These are phyloP conservation scores for Skeletonema tropicum DNA, from an alignment of 108 stramenopile species.

Conservation along the genomic window DNA sequence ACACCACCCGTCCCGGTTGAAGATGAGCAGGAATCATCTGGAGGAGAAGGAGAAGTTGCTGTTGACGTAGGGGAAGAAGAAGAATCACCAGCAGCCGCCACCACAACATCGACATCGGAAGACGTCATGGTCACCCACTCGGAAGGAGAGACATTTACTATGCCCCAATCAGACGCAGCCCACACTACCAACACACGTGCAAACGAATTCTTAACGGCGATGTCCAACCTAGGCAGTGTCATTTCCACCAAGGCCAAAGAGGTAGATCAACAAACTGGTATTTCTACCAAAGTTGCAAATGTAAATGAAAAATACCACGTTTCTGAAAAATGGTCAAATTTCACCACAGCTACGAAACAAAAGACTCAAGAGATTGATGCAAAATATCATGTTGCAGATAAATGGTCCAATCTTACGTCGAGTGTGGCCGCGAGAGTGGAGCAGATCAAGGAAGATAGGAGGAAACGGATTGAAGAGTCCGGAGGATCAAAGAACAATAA, in stretches of 20 bases:
- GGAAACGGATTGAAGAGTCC: slow-evolving; percentile 13
- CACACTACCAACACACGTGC: not conserved
- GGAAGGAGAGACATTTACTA: slow-evolving; percentile 8
- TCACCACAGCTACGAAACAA: slow-evolving; percentile 10
- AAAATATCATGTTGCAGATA: slow-evolving; percentile 1
- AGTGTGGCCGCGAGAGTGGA: slow-evolving; percentile 3
- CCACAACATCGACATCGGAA: not conserved
- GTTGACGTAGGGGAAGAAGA: not conserved
- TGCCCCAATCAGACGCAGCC: not conserved
- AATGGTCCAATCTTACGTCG: slow-evolving; percentile 21
- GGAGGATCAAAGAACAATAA: not conserved
- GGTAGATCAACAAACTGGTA: slow-evolving; percentile 7
- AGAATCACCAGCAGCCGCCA: not conserved
- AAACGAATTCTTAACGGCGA: not conserved
- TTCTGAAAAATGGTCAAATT: slow-evolving; percentile 14
- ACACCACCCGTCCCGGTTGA: too few relatives aligned
- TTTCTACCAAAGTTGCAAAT: slow-evolving; percentile 19
- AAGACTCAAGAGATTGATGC: slow-evolving; percentile 8
- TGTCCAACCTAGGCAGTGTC: not conserved
- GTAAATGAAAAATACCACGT: slow-evolving; percentile 26
- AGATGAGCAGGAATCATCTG: not conserved
- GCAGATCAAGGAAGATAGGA: slow-evolving; percentile 3
- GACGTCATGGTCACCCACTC: not conserved
- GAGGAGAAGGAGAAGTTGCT: not conserved
- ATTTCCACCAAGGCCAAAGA: slow-evolving; percentile 6